Evolutionary conservation across 176 grass and related monocot species (phyloP), one percentile per base, ranked within the genome.

Genomic region (Areca catechu): DNA sequence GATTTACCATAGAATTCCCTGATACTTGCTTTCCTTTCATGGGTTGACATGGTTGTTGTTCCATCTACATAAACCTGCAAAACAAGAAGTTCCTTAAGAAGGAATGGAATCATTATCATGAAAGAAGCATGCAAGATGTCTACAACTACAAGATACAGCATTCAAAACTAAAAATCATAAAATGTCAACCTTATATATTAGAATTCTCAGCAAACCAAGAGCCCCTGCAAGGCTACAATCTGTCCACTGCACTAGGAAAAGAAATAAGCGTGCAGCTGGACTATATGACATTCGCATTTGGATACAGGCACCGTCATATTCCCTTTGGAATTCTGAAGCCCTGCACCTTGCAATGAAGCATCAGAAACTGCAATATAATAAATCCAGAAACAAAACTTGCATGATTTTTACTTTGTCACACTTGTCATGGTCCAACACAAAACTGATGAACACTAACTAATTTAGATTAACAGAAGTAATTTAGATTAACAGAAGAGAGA

Each of bases 241-340:
- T 4, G 74, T 90, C 91, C 91, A 96, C 71, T 90, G 91, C 16
- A 96, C 83, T 16, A 95, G 77, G 71, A 96, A 90, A 66, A 96
- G 80, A 80, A 96, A 76, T 29, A 96, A 81, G 3, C 68, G 74
- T 19, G 91, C 86, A 12, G 80, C 83, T 16, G 86, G 80, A 62
- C 86, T 96, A 73, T 90, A 96, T 49, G 91, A 96, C 74, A 96
- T 61, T 25, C 83, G 79, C 86, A 96, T 96, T 80, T 96, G 91
- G 49, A 90, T 60, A 74, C 86, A 87, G 9, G 83, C 86, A 21
- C 86, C 86, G 19, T 96, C 86, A 70, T 87, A 96, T 68, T 84
- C 91, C 70, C 91, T 79, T 4, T 77, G 77, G 70, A 86, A 96
- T 60, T 96, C 91, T 4, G 83, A 81, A 25, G 91, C 91, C 51